phyloP scores from a whole-genome alignment of 495 filamentous ascomycete species.

The Durotheca rogersii region DNA sequence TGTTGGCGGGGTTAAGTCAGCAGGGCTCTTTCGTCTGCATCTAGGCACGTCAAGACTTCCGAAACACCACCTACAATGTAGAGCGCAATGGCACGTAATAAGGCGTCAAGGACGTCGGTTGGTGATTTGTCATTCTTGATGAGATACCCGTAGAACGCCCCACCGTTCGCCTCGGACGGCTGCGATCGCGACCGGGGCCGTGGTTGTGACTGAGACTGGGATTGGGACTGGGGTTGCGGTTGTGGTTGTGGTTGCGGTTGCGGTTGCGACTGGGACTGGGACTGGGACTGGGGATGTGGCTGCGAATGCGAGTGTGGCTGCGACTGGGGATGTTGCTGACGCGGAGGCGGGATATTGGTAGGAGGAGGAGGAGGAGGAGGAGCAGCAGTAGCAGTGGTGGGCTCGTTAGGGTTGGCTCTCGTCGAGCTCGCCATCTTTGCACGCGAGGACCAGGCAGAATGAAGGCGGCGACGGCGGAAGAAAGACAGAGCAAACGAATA shows the following conservation, averaged over 20 bases:
- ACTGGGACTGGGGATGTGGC: slow-evolving; percentile 3
- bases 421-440: slow-evolving; percentile 29
- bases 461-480: slow-evolving; percentile 1
- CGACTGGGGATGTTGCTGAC: slow-evolving; percentile 1
- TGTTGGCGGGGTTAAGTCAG: slow-evolving; percentile 29
- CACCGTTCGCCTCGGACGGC: slow-evolving; percentile 21
- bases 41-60: slow-evolving; percentile 3
- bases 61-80: slow-evolving; percentile 66
- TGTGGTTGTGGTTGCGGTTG: slow-evolving; percentile 8
- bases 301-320: slow-evolving; percentile 1
- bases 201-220: slow-evolving; percentile 11
- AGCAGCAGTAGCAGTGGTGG: slow-evolving; percentile 12
- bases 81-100: slow-evolving; percentile 75
- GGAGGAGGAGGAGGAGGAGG: slow-evolving; percentile 8
- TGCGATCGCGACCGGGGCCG: slow-evolving; percentile 10
- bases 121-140: slow-evolving; percentile 79
- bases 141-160: slow-evolving; percentile 75
- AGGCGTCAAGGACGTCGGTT: slow-evolving; percentile 69
- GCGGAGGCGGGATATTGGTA: slow-evolving; percentile 10
- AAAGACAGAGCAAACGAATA: slow-evolving; percentile 2
- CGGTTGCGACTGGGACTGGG: slow-evolving; percentile 6
- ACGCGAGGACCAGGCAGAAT: background rate
- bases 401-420: slow-evolving; percentile 17
- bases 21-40: background rate
- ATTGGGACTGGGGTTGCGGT: slow-evolving; percentile 21